Evolutionary conservation across 208 protist genomes (phyloP), one percentile per base, ranked within the genome.

Genomic region (Acanthamoeba healyi): DNA sequence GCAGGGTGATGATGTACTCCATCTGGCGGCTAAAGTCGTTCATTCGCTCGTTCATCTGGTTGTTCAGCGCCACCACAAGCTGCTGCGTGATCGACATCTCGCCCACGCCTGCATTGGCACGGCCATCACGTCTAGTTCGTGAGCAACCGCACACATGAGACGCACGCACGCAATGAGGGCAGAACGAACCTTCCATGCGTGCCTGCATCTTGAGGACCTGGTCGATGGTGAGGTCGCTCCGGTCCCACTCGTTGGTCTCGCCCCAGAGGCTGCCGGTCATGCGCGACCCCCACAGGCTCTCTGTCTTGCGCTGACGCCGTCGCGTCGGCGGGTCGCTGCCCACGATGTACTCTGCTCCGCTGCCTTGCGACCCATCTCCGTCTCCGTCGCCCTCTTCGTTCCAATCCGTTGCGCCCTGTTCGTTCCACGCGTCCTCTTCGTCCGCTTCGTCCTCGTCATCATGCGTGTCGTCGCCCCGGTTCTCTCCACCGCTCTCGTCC

Each of bases 61-160:
- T 88, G n/a, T 65, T 88, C 10, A 88, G 81, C 6, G 81, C 81
- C 46, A 88, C 81, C 24, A 88, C 81, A 5, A 88, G 44, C 81
- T 88, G 81, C 81, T 88, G 81, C 32, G 81, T 88, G n/a, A 88
- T 88, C 24, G 81, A 88, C 81, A 88, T 88, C 81, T 88, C 49
- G 14, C 81, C 81, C 36, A 65, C 9, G 6, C n/a, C n/a, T n/a
- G n/a, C n/a, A n/a, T n/a, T n/a, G n/a, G n/a, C n/a, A n/a, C n/a
- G n/a, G n/a, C n/a, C n/a, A n/a, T n/a, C n/a, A n/a, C n/a, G n/a
- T n/a, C n/a, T n/a, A n/a, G n/a, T n/a, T n/a, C n/a, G n/a, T n/a
- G n/a, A n/a, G n/a, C n/a, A n/a, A n/a, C n/a, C n/a, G n/a, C n/a
- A n/a, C n/a, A n/a, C n/a, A n/a, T n/a, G n/a, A n/a, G n/a, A n/a